These are phyloP conservation scores for Cynanchum wilfordii DNA, from an alignment of 257 asterid genomes.

Conservation along the genomic window DNA sequence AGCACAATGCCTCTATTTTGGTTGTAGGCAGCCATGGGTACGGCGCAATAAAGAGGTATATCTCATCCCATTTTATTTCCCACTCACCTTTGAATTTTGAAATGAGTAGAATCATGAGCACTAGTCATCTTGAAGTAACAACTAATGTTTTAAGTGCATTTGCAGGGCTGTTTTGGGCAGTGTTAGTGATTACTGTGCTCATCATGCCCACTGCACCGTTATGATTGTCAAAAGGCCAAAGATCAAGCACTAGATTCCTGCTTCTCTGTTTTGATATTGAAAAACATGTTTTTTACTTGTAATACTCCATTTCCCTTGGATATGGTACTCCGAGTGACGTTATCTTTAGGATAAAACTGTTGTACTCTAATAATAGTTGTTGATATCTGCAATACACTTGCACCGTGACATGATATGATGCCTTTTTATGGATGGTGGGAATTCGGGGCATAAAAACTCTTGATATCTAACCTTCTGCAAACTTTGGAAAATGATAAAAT, in stretches of 20 bases:
- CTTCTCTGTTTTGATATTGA: neutral
- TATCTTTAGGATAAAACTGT: neutral
- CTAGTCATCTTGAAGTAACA: too few species aligned
- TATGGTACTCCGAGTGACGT: neutral
- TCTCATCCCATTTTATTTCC: neutral
- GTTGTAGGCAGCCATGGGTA: constrained; percentile 94
- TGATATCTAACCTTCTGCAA: too few species aligned
- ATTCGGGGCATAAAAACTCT: neutral
- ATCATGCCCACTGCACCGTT: constrained; percentile 49
- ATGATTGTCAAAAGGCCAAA: constrained; percentile 49
- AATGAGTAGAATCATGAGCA: too few species aligned
- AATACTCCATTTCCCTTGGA: neutral
- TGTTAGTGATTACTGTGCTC: constrained; percentile 48
- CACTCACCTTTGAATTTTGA: too few species aligned
- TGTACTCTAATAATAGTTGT: neutral
- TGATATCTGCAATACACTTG: neutral
- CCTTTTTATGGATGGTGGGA: neutral
- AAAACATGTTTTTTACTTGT: neutral
- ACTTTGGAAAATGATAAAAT: neutral
- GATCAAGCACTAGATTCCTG: constrained; percentile 24
- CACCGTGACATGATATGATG: neutral
- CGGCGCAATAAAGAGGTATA: constrained; percentile 88
- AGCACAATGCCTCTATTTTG: constrained; percentile 62
- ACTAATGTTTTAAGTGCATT: neutral
- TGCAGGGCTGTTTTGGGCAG: constrained; percentile 48